Conservation (phyloP, 352 stramenopile genomes). For the Pseudoperonospora humuli region DNA sequence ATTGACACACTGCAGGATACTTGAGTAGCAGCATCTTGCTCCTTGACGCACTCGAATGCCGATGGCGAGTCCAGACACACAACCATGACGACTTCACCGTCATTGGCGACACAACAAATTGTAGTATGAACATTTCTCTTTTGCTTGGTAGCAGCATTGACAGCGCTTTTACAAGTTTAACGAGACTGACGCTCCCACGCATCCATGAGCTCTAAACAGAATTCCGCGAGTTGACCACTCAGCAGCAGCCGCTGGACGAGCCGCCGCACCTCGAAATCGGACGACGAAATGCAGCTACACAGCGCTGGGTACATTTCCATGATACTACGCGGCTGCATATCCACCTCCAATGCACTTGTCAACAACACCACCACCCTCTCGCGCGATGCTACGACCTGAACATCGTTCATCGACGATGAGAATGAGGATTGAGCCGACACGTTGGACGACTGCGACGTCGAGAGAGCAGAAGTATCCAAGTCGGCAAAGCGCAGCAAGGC, state of each 20-base stretch:
- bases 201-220: slow-evolving; percentile 44
- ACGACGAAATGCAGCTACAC: slow-evolving; percentile 71
- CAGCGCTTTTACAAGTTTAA: slow-evolving; percentile 13
- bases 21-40: no score
- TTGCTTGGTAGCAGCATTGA: background rate
- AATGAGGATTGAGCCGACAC: slow-evolving; percentile 1
- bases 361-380: slow-evolving; percentile 70
- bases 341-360: slow-evolving; percentile 42
- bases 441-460: slow-evolving; percentile 3
- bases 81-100: background rate
- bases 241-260: slow-evolving; percentile 67
- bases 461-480: slow-evolving; percentile 23
- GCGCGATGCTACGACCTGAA: slow-evolving; percentile 26
- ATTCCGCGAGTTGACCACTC: slow-evolving; percentile 39
- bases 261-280: slow-evolving; percentile 48
- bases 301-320: slow-evolving; percentile 70
- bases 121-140: slow-evolving; percentile 3
- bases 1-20: no score
- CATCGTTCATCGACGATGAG: slow-evolving; percentile 1
- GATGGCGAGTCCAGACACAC: background rate
- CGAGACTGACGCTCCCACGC: slow-evolving; percentile 19
- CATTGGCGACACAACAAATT: background rate
- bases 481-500: slow-evolving; percentile 40
- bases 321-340: slow-evolving; percentile 43
- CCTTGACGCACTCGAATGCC: no score